Evolutionary conservation across 2,329 filamentous ascomycete species (phyloP).

Genomic region (Cercospora sesami): DNA sequence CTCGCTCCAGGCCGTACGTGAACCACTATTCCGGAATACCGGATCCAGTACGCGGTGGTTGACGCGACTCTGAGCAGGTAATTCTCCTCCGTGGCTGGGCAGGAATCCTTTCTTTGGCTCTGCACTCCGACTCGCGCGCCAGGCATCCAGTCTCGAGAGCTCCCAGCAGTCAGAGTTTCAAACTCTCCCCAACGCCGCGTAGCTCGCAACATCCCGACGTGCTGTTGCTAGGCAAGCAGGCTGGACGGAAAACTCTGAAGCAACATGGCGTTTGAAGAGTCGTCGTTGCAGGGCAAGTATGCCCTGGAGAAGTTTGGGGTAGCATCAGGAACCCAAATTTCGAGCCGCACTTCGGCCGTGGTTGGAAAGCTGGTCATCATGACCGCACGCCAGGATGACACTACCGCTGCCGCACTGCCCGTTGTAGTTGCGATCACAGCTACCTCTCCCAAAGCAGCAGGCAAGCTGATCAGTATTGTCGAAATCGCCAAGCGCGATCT

Average conservation of each 20-base stretch:
- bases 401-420: conserved; percentile 22
- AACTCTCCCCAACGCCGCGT: background rate
- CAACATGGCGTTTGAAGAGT: conserved; percentile 27
- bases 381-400: conserved; percentile 6
- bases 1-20: background rate
- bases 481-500: conserved; percentile 57
- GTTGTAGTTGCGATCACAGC: conserved; percentile 45
- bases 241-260: background rate
- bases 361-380: conserved; percentile 26
- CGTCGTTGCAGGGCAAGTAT: conserved; percentile 26
- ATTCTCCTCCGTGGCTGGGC: background rate
- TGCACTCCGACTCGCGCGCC: conserved; percentile 4
- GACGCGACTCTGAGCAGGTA: background rate
- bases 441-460: conserved; percentile 43
- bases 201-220: background rate
- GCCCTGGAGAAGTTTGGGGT: conserved; percentile 32
- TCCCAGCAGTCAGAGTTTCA: background rate
- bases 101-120: background rate
- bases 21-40: background rate
- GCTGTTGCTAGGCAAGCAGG: background rate
- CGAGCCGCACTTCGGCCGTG: conserved; percentile 33
- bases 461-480: conserved; percentile 67
- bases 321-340: conserved; percentile 35
- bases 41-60: background rate
- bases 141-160: background rate